Evolutionary conservation across 768 basidiomycete genomes (phyloP).

Genomic region (Hygrophoropsis aurantiaca): DNA sequence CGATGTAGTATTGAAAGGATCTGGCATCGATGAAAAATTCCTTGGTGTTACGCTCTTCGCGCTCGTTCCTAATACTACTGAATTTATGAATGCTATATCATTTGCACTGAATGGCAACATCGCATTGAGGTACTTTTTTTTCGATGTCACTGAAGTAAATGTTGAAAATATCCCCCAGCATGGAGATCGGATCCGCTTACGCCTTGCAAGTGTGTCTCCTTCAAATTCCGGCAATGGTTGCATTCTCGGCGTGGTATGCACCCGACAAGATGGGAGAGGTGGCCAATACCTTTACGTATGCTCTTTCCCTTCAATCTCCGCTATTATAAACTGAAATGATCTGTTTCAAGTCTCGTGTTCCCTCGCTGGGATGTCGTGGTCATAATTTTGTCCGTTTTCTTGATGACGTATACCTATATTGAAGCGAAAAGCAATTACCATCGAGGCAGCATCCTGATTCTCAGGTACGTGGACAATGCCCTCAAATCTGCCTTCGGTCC

Average conservation of each 20-base stretch:
- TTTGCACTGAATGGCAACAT: slow-evolving; percentile 98
- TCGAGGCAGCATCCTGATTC: slow-evolving; percentile 90
- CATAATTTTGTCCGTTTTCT: slow-evolving; percentile 93
- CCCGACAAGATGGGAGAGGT: slow-evolving; percentile 83
- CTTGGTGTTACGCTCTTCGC: slow-evolving; percentile 96
- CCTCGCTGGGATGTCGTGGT: slow-evolving; percentile 97
- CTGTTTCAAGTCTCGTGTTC: slow-evolving; percentile 77
- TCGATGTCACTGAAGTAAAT: neutral
- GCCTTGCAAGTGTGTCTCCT: slow-evolving; percentile 96
- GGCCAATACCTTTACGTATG: slow-evolving; percentile 92
- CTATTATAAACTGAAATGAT: slow-evolving; percentile 5
- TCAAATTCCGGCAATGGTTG: slow-evolving; percentile 98
- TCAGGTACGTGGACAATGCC: slow-evolving; percentile 58
- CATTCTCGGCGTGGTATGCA: slow-evolving; percentile 94
- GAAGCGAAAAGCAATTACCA: slow-evolving; percentile 99
- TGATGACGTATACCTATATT: slow-evolving; percentile 98
- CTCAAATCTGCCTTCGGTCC: slow-evolving; percentile 1
- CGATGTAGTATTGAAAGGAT: slow-evolving; percentile 86
- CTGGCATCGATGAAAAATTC: slow-evolving; percentile 96
- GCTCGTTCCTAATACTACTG: slow-evolving; percentile 96
- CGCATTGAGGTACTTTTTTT: slow-evolving; percentile 71
- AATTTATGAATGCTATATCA: slow-evolving; percentile 99
- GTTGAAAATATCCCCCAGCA: slow-evolving; percentile 48
- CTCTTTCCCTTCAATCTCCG: slow-evolving; percentile 11
- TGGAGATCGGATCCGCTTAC: slow-evolving; percentile 99